Evolutionary conservation across 768 basidiomycete genomes (phyloP).

Genomic region (Auricularia sp.): DNA sequence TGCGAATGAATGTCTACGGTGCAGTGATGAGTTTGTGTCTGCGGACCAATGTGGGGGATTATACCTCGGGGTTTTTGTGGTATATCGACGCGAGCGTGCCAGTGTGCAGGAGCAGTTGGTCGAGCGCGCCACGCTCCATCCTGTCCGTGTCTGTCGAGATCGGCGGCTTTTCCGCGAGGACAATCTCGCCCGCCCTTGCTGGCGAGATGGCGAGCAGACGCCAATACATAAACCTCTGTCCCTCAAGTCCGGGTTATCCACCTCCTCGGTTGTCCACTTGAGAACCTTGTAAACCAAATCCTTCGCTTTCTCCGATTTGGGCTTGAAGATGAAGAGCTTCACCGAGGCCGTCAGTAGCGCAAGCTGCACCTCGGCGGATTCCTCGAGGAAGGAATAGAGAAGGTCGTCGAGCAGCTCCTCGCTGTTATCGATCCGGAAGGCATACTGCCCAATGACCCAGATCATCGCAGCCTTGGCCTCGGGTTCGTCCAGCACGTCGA

Average conservation of each 20-base stretch:
- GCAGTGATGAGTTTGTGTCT: constrained; percentile 4
- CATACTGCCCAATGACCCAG: constrained; percentile 96
- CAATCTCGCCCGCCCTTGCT: constrained; percentile 76
- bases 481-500: constrained; percentile 87
- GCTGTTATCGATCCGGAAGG: constrained; percentile 88
- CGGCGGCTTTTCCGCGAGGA: constrained; percentile 84
- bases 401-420: constrained; percentile 93
- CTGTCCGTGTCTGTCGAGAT: constrained; percentile 97
- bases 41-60: not conserved
- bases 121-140: constrained; percentile 93
- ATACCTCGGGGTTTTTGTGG: constrained; percentile 92
- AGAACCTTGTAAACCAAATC: constrained; percentile 88
- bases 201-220: constrained; percentile 91
- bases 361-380: constrained; percentile 94
- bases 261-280: constrained; percentile 94
- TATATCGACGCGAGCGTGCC: constrained; percentile 93
- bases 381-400: constrained; percentile 80
- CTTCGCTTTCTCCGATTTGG: constrained; percentile 72
- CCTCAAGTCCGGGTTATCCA: constrained; percentile 95
- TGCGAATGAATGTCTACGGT: constrained; percentile 81
- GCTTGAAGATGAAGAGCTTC: constrained; percentile 89
- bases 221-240: constrained; percentile 99
- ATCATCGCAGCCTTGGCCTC: constrained; percentile 97
- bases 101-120: constrained; percentile 88
- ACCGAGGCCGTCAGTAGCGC: constrained; percentile 89